Evolutionary conservation across 169 alveolate species (phyloP).

Genomic region (Plasmodium vivax): DNA sequence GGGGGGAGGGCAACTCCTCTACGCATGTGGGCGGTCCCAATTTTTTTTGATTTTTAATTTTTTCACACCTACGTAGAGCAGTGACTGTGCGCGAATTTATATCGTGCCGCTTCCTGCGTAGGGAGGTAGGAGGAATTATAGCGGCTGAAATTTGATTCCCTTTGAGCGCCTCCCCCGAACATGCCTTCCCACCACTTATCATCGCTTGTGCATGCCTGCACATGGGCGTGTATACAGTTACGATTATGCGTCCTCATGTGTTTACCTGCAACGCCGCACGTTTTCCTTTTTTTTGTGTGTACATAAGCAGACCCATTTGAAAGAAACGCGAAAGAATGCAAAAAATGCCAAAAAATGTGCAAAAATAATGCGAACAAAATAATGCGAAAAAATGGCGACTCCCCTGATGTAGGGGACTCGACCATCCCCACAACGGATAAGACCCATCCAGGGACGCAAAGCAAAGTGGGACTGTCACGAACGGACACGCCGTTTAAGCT

Average conservation of each 20-base stretch:
- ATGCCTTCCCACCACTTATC: neutral
- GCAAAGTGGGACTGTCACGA: neutral
- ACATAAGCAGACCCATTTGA: neutral
- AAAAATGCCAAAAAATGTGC: too few species aligned
- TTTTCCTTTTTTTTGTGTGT: neutral
- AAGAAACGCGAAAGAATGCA: neutral
- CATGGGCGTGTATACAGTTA: neutral
- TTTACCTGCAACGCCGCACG: neutral
- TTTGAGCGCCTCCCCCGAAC: neutral
- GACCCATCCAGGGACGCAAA: neutral
- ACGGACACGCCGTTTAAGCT: neutral
- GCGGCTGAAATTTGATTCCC: neutral
- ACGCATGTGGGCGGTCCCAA: neutral
- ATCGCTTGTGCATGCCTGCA: neutral
- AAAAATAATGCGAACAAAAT: too few species aligned
- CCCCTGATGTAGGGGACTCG: neutral
- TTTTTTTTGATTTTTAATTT: slow-evolving; percentile 8
- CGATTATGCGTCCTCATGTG: neutral
- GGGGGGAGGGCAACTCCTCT: neutral
- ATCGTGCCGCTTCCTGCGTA: neutral
- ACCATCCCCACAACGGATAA: neutral
- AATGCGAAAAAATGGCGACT: neutral
- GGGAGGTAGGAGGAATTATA: neutral
- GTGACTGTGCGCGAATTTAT: neutral
- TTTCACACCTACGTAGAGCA: neutral